Base-by-base conservation (phyloP, 805 yeast genomes). In the Spencermartinsiella europaea region DNA sequence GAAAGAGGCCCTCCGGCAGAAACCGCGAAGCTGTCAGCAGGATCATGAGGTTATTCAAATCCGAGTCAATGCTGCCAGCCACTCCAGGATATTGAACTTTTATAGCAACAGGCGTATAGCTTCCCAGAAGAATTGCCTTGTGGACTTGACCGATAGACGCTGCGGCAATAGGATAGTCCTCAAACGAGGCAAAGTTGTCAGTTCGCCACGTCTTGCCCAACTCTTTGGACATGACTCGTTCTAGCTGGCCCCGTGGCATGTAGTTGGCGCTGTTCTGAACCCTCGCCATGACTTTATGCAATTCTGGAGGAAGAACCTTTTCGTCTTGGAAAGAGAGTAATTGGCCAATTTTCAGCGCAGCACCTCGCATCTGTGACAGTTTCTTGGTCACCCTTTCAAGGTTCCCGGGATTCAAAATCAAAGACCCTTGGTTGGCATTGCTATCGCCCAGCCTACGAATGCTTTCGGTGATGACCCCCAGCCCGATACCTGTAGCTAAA, bases 51-150 rank as follows among this genome's bases (percentile, higher is more conserved):
- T 89, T 89, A 66, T 86, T 93, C 64, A 93, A 76, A 65, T 93
- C 99, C 1, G 96, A 85, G 65, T 93, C 97, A 58, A 93, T 93
- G 22, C 95, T 83, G 53, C 85, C 81, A 17, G 85, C 93, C 10
- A 93, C 98, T 5, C 99, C 99, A 0, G 99, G 99, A 59, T 93
- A 93, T 66, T 93, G 99, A 5, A 91, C 90, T 62, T 93, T 93
- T 8, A 91, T 95, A 8, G 95, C 99, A 17, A 90, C 96, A 34
- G 79, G 77, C 21, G 60, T 50, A 20, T 79, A 79, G 34, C 81
- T 77, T 46, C 76, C 81, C 40, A 71, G 75, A 22, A 70, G 53
- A 17, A 77, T 79, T 1, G 96, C 99, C 33, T 72, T 75, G 65
- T 93, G 99, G 4, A 93, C 98, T 66, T 93, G 98, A 1, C 98